Base-by-base conservation (phyloP, 306 rosid genomes). In the Sechiopsis laciniata region DNA sequence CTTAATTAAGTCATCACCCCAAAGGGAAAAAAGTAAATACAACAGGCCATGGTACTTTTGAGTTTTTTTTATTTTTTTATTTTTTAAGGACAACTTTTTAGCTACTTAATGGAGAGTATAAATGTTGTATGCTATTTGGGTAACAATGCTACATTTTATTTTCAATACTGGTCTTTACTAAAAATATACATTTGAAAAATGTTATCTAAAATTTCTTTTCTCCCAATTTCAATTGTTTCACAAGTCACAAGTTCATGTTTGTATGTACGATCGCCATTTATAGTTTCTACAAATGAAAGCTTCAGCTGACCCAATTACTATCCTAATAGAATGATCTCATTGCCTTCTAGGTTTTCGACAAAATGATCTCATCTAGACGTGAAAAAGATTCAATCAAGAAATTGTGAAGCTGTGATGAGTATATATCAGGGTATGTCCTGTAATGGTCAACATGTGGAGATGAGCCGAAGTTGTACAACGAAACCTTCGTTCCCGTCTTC, bases 361-460 rank as follows among this genome's bases (percentile, higher is more conserved):
- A 52, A 52, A 52, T 15, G 19, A n/a, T 52, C 55, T 52, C 55
- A 15, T 52, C 55, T 52, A 19, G 55, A 52, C 15, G 14, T 4
- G 85, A 81, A 75, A 88, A 86, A 69, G 90, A 88, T 10, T 79
- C 82, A 55, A 53, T 56, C 79, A 88, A 83, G 77, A 91, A 91
- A 21, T 73, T 52, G 75, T 78, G 78, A 51, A 88, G 83, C 83
- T 81, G 76, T 11, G 84, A 87, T 29, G 87, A 78, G 79, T 94
- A 94, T 8, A 83, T 13, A 52, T 84, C 80, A 0, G 99, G 96
- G 69, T 85, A 91, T 51, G 69, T 83, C 76, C 99, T 82, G 81
- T 77, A 89, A 77, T 94, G 99, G 74, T 94, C 97, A 68, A 94
- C 99, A 11, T 94, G 99, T 6, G 99, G 90, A 7, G 99, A 87